Conservation (phyloP, 2,329 filamentous ascomycete species). For the Blastomyces parvus region DNA sequence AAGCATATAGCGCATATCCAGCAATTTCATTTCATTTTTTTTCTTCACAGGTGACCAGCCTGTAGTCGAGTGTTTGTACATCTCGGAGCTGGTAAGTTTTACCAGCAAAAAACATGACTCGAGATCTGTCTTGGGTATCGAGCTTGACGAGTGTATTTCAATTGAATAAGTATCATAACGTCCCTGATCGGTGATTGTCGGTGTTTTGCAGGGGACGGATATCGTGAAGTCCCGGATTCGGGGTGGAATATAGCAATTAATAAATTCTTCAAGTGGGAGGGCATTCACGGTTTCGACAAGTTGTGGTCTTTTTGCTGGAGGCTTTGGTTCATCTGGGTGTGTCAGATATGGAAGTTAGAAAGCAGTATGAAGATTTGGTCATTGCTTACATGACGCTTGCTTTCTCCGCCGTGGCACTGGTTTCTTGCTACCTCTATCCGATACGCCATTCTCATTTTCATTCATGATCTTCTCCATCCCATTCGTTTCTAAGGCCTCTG, state of each 20-base stretch:
- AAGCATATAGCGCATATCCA: constrained; percentile 51
- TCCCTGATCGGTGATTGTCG: not conserved
- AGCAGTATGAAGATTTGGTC: not conserved
- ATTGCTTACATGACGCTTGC: not conserved
- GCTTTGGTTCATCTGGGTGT: not conserved
- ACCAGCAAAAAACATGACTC: constrained; percentile 46
- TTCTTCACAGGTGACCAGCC: constrained; percentile 50
- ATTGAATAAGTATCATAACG: constrained; percentile 17
- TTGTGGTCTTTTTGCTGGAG: constrained; percentile 15
- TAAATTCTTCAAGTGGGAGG: constrained; percentile 32
- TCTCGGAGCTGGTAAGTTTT: constrained; percentile 43
- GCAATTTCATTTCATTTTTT: constrained; percentile 47
- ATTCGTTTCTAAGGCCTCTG: not conserved
- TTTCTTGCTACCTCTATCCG: not conserved
- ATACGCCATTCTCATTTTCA: not conserved
- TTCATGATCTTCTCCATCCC: not conserved
- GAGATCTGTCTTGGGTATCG: constrained; percentile 34
- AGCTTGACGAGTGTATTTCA: constrained; percentile 28
- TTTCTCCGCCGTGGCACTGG: not conserved
- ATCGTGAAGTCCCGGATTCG: constrained; percentile 13
- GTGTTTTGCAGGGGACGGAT: constrained; percentile 10
- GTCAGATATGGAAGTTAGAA: not conserved
- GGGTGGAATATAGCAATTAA: constrained; percentile 25
- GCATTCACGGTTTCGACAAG: constrained; percentile 38
- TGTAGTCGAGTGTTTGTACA: constrained; percentile 43